These are phyloP conservation scores for Candida lessepsii DNA, from an alignment of 805 yeast genomes.

Conservation along the genomic window DNA sequence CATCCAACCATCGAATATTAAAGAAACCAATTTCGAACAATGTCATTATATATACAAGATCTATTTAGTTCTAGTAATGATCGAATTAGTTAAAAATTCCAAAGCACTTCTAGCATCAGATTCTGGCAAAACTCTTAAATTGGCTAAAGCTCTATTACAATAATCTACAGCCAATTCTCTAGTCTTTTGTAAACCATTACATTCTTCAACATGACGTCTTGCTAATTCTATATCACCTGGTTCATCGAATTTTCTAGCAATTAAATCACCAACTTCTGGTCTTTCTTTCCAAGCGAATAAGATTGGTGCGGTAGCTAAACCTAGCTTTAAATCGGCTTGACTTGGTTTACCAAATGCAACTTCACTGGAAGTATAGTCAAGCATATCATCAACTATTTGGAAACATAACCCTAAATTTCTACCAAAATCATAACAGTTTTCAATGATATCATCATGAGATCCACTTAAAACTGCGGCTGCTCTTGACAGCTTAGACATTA, in stretches of 20 bases:
- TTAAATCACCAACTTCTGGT: slow-evolving; percentile 81
- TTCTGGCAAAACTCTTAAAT: slow-evolving; percentile 75
- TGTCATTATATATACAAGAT: slow-evolving; percentile 1
- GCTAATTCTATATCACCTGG: slow-evolving; percentile 88
- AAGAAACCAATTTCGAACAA: too few relatives aligned
- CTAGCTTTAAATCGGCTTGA: slow-evolving; percentile 90
- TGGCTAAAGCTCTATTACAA: slow-evolving; percentile 69
- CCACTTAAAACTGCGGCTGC: slow-evolving; percentile 94
- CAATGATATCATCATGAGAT: slow-evolving; percentile 70
- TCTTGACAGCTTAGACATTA: slow-evolving; percentile 90
- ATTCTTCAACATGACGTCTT: slow-evolving; percentile 63
- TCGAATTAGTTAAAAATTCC: slow-evolving; percentile 77
- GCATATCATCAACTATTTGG: slow-evolving; percentile 94
- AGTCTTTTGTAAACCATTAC: slow-evolving; percentile 76
- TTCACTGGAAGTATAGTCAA: slow-evolving; percentile 89
- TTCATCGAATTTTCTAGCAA: slow-evolving; percentile 75
- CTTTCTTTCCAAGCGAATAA: slow-evolving; percentile 89
- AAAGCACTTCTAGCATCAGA: slow-evolving; percentile 88
- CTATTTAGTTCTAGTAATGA: slow-evolving; percentile 76
- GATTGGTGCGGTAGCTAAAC: slow-evolving; percentile 96
- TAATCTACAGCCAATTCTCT: slow-evolving; percentile 73
- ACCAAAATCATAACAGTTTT: slow-evolving; percentile 87
- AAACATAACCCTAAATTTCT: slow-evolving; percentile 91
- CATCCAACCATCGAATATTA: too few relatives aligned
- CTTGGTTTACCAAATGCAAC: slow-evolving; percentile 90